Percentiles rank a stretch among this genome's conserved stretches.
Conservation (phyloP, 371 early-diverging fungal genomes). For the Paraphysoderma sedebokerense region DNA sequence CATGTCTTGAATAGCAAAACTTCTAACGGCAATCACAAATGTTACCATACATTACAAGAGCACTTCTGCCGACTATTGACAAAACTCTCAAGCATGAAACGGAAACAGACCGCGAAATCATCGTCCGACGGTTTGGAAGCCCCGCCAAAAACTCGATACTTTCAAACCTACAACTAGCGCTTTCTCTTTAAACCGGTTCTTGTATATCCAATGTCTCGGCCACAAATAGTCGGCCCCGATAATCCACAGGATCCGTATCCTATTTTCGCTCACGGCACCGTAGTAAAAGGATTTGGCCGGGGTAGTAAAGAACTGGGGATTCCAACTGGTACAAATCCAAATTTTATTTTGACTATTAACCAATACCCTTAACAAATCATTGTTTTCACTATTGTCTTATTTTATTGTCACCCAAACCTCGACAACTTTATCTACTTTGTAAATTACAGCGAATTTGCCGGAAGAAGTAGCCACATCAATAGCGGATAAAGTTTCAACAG, state of each 20-base stretch:
- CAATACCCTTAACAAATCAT: conserved; percentile 1
- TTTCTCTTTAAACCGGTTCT: no score
- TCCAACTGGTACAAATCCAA: conserved; percentile 62
- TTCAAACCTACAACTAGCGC: no score
- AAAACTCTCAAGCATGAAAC: no score
- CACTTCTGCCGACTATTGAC: no score
- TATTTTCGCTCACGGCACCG: conserved; percentile 49
- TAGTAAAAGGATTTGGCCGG: conserved; percentile 81
- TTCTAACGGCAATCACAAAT: no score
- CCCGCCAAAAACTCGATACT: no score
- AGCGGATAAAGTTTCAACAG: conserved; percentile 46
- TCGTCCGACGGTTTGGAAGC: no score
- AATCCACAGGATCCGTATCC: conserved; percentile 43
- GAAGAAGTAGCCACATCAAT: conserved; percentile 51
- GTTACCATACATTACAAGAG: no score
- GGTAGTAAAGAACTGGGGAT: conserved; percentile 92
- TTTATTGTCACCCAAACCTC: not conserved
- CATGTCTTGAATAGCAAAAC: no score
- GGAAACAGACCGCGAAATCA: no score
- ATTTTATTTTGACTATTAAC: not conserved
- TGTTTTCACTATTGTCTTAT: not conserved
- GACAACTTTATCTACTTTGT: not conserved
- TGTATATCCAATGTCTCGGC: conserved; percentile 13
- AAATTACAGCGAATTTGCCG: conserved; percentile 63
- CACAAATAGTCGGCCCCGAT: conserved; percentile 37